Evolutionary conservation across 306 rosid genomes (phyloP).

Genomic region (Vicia faba): DNA sequence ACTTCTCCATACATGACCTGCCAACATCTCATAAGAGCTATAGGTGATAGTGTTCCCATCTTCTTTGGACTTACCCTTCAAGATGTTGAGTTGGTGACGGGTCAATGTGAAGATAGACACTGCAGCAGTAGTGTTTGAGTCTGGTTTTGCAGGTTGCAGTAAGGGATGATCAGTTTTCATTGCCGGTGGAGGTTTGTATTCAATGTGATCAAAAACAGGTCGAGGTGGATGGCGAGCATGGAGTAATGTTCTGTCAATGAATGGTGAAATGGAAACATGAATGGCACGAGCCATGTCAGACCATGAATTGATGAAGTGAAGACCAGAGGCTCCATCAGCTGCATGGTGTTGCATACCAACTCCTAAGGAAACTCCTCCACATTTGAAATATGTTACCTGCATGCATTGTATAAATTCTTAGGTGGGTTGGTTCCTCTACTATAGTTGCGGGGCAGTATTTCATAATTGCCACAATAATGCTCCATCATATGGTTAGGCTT

Average conservation of each 20-base stretch:
- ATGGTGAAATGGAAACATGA: conserved; percentile 63
- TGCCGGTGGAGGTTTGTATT: conserved; percentile 75
- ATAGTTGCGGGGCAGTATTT: background rate
- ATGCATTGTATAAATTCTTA: conserved; percentile 3
- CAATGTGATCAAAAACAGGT: conserved; percentile 72
- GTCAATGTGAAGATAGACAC: conserved; percentile 63
- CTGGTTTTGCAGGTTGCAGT: conserved; percentile 52
- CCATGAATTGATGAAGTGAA: conserved; percentile 87
- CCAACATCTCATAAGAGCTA: conserved; percentile 79
- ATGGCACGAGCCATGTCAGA: conserved; percentile 85
- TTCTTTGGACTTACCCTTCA: conserved; percentile 69
- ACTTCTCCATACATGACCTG: conserved; percentile 84
- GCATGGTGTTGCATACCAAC: conserved; percentile 88
- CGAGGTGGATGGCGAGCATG: conserved; percentile 68
- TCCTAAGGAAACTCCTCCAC: conserved; percentile 90
- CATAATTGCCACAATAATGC: background rate
- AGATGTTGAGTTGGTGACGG: conserved; percentile 56
- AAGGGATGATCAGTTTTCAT: conserved; percentile 11
- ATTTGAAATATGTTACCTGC: conserved; percentile 84
- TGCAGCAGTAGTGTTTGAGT: conserved; percentile 27
- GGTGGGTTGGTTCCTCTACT: background rate
- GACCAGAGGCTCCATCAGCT: conserved; percentile 85
- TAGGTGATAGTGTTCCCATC: conserved; percentile 62
- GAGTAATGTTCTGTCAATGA: conserved; percentile 71
- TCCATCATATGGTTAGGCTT: background rate